Conservation (phyloP, 768 basidiomycete species). For the Amanita muscaria region DNA sequence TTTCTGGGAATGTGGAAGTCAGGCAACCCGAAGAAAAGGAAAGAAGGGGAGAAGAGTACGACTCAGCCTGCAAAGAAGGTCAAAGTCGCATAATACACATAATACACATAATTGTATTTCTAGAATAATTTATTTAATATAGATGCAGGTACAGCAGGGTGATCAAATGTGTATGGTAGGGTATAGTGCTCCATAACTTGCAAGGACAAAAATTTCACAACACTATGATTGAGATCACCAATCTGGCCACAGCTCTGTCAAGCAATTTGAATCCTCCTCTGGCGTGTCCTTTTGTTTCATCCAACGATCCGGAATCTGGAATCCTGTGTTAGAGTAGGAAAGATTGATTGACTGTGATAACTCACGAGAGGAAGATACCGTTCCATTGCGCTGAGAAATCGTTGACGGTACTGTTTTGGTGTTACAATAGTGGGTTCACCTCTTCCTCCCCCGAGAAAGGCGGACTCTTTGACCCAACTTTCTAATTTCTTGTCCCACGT, state of each 20-base stretch:
- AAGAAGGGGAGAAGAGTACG: constrained; percentile 58
- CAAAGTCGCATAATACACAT: constrained; percentile 53
- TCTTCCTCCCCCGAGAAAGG: constrained; percentile 75
- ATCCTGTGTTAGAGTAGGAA: neutral
- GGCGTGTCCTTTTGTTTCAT: constrained; percentile 78
- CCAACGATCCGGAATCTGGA: constrained; percentile 81
- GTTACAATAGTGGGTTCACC: constrained; percentile 97
- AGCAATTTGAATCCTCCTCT: constrained; percentile 58
- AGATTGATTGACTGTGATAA: constrained; percentile 7
- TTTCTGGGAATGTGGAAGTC: constrained; percentile 41
- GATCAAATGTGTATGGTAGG: constrained; percentile 23
- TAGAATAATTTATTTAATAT: constrained; percentile 10
- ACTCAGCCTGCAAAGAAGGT: constrained; percentile 62
- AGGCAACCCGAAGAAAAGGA: constrained; percentile 57
- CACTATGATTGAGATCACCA: constrained; percentile 32
- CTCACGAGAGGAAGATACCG: constrained; percentile 79
- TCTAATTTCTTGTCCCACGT: constrained; percentile 99
- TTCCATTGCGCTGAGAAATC: constrained; percentile 84
- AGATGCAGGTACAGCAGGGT: constrained; percentile 6
- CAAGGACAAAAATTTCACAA: neutral
- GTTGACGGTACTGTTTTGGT: constrained; percentile 86
- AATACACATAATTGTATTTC: no score
- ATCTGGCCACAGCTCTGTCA: constrained; percentile 56
- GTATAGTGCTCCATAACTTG: constrained; percentile 12
- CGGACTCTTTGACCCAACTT: constrained; percentile 95